Base-by-base conservation (phyloP, 2,329 filamentous ascomycete species). In the Colletotrichum siamense region DNA sequence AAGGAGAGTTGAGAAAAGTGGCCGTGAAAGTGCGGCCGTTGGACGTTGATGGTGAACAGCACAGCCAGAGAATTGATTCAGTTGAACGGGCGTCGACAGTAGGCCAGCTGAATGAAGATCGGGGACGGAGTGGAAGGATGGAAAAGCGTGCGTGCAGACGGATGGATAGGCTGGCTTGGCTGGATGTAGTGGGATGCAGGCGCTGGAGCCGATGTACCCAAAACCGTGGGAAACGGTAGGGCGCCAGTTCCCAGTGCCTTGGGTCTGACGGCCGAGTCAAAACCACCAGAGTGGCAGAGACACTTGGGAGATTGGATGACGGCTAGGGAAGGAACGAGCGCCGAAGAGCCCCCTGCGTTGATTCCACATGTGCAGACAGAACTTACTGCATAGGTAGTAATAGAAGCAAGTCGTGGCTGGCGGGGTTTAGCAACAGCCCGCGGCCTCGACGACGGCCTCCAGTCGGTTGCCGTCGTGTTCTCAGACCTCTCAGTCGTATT, bases 271-370 rank as follows among this genome's bases (percentile, higher is more conserved):
- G 70, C 70, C 59, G 63, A 73, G 62, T 64, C 39, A 76, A 73
- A 39, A 44, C 32, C 36, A 61, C 55, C 30, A 67, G 55, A 52
- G 44, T 52, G 44, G 44, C 44, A 52, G 44, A 55, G 52, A 62
- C 44, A 39, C 24, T 49, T 64, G 73, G 59, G 70, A 76, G 69
- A 76, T 76, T 76, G 73, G 73, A 76, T 69, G 69, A 73, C 64
- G 64, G 70, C 44, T 64, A 73, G 59, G 59, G 69, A 64, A 76
- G 55, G 69, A 64, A 64, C 73, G 69, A 73, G 63, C 73, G 69
- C 63, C 73, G 63, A 44, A 52, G 36, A 26, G 30, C 49, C 66
- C 52, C 65, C n/a, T 63, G 59, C 59, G 59, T 63, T 32, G 59
- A 62, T 62, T 62, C 28, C 59, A 34, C 26, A 36, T 63, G 26